Conservation (phyloP, 352 stramenopile species). For the Globisporangium parvum region DNA sequence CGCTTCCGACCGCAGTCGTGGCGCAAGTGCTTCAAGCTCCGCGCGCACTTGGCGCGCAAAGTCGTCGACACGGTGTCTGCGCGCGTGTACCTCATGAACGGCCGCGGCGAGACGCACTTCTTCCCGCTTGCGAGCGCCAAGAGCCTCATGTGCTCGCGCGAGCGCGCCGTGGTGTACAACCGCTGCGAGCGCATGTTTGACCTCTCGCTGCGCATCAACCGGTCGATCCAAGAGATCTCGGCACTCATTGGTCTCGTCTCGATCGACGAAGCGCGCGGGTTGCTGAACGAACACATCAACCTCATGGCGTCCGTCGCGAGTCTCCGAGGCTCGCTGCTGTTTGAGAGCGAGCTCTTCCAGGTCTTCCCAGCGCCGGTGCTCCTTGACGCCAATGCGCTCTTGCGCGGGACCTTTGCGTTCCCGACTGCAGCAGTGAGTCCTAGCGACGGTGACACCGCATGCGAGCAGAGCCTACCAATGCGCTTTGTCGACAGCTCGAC, state of each 20-base stretch:
- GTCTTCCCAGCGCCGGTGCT: constrained; percentile 79
- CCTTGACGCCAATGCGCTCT: constrained; percentile 68
- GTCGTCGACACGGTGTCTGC: constrained; percentile 54
- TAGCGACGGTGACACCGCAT: neutral
- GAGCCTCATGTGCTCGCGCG: constrained; percentile 70
- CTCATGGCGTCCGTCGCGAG: constrained; percentile 77
- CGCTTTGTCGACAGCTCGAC: constrained; percentile 54
- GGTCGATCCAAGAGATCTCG: constrained; percentile 85
- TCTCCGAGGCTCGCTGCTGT: constrained; percentile 68
- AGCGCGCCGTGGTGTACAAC: constrained; percentile 75
- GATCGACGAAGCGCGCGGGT: constrained; percentile 58
- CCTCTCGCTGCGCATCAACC: constrained; percentile 81
- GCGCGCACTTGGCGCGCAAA: constrained; percentile 51
- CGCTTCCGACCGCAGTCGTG: constrained; percentile 49
- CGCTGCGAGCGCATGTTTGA: constrained; percentile 85
- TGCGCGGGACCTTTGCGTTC: constrained; percentile 60
- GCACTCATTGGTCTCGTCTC: constrained; percentile 77
- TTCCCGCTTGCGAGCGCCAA: constrained; percentile 46
- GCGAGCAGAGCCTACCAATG: neutral
- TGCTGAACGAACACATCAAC: constrained; percentile 84
- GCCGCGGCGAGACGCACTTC: constrained; percentile 58
- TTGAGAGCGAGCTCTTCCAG: constrained; percentile 82
- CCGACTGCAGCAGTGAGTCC: constrained; percentile 12
- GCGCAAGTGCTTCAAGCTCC: constrained; percentile 62
- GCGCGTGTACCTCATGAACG: constrained; percentile 83